Percentiles rank a stretch among this genome's conserved stretches.
Evolutionary conservation across 352 stramenopile genomes (phyloP).

Genomic region (Phytophthora sp.): DNA sequence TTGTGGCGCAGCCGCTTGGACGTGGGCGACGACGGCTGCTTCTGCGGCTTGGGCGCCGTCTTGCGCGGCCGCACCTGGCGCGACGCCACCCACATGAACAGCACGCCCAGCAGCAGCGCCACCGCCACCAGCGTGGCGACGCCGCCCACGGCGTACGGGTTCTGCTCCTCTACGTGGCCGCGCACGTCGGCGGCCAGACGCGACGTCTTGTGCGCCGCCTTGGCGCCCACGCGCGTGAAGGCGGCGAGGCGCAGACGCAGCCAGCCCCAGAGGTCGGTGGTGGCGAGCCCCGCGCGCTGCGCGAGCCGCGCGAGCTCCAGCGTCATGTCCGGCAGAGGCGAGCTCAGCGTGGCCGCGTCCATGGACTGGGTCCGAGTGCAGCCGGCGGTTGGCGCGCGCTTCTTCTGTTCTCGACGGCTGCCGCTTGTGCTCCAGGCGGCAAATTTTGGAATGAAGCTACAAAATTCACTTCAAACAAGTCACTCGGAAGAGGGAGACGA

Average conservation of each 20-base stretch:
- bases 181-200: conserved; percentile 16
- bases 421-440: not conserved
- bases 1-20: conserved; percentile 72
- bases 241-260: conserved; percentile 8
- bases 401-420: not conserved
- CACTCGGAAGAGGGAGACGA: no score
- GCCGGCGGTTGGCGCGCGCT: not conserved
- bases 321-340: conserved; percentile 8
- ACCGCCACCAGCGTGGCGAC: conserved; percentile 55
- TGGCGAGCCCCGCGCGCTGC: not conserved
- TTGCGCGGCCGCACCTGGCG: conserved; percentile 75
- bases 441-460: conserved; percentile 17
- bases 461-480: not conserved
- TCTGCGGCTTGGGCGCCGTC: conserved; percentile 31
- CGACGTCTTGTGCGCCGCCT: conserved; percentile 25
- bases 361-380: not conserved
- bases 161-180: conserved; percentile 34
- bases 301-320: conserved; percentile 19
- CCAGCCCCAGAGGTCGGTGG: conserved; percentile 25
- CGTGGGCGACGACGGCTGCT: conserved; percentile 64
- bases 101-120: conserved; percentile 42
- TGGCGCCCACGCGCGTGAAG: conserved; percentile 20
- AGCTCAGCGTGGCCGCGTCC: not conserved
- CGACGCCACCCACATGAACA: conserved; percentile 87
- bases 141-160: conserved; percentile 54